Conservation (phyloP, 2,329 filamentous ascomycete genomes). For the Sarocladium strictum region DNA sequence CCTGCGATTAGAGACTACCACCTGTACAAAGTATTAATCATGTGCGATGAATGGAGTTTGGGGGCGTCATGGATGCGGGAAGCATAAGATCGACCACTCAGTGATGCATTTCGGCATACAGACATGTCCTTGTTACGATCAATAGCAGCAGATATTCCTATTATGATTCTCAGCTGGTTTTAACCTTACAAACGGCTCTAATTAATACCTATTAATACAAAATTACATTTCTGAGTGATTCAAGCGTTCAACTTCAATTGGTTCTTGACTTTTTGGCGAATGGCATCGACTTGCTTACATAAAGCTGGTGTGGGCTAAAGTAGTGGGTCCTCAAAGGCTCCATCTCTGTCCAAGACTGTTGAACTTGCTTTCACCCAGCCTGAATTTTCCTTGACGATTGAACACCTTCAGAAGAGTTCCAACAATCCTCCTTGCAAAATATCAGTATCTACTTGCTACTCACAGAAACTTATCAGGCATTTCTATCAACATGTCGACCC, state of each 20-base stretch:
- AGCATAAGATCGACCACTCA: background rate
- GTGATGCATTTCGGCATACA: constrained; percentile 4
- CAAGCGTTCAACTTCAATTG: background rate
- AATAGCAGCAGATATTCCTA: background rate
- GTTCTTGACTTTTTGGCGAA: no score
- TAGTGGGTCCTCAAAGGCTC: background rate
- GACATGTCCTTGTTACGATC: background rate
- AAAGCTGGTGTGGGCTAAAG: background rate
- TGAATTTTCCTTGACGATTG: constrained; percentile 1
- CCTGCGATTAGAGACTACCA: no score
- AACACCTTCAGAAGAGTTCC: background rate
- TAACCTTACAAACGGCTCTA: background rate
- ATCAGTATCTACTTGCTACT: background rate
- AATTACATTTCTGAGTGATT: background rate
- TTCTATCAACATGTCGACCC: constrained; percentile 34
- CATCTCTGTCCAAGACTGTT: background rate
- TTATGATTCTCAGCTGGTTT: background rate
- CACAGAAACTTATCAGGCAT: background rate
- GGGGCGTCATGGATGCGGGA: background rate
- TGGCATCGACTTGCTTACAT: background rate
- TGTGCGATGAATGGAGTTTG: constrained; percentile 8
- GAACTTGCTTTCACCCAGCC: background rate
- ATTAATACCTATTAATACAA: background rate
- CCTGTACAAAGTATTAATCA: constrained; percentile 2
- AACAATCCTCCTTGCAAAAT: background rate